Evolutionary conservation across 352 stramenopile genomes (phyloP).

Genomic region (Chrysophaeum taylorii): DNA sequence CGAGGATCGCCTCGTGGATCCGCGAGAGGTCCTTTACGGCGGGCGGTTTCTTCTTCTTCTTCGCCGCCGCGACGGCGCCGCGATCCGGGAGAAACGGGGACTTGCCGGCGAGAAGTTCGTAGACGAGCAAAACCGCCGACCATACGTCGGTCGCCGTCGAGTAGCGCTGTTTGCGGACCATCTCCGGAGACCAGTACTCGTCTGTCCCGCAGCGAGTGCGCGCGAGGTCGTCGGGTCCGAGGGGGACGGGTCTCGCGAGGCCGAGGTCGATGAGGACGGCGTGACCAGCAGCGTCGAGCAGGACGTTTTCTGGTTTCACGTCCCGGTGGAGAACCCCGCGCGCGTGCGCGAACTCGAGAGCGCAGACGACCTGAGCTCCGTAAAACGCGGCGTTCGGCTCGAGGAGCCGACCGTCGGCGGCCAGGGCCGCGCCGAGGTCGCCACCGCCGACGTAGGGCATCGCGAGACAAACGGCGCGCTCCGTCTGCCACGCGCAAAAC

Average conservation of each 20-base stretch:
- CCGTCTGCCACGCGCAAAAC: neutral
- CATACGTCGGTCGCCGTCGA: neutral
- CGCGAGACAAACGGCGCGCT: neutral
- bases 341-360: neutral
- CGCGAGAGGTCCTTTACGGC: no score
- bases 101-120: neutral
- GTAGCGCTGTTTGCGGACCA: neutral
- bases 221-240: neutral
- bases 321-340: neutral
- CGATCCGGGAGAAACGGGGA: neutral
- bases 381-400: neutral
- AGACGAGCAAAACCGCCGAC: neutral
- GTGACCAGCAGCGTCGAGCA: neutral
- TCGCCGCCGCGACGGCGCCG: no score
- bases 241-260: neutral
- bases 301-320: neutral
- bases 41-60: no score
- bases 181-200: neutral
- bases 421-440: neutral
- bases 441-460: neutral
- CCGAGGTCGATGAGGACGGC: neutral
- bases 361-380: neutral
- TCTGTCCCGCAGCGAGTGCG: neutral
- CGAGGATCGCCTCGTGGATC: no score
- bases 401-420: neutral